These are phyloP conservation scores for Suillus ampliporus DNA, from an alignment of 768 basidiomycete species.

Conservation along the genomic window DNA sequence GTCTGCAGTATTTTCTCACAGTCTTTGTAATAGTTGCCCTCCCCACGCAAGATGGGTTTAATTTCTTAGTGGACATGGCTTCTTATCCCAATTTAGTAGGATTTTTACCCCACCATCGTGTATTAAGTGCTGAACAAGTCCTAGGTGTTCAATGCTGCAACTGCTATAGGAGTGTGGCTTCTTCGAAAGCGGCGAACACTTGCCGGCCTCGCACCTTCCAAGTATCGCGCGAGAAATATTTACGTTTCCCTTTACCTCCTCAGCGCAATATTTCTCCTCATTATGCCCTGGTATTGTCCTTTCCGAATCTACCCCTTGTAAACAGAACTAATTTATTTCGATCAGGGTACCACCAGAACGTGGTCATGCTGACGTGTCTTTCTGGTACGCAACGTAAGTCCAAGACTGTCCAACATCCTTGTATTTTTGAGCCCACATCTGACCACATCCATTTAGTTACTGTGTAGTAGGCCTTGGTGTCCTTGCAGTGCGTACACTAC, in stretches of 20 bases:
- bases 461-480: constrained; percentile 35
- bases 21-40: constrained; percentile 48
- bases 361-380: constrained; percentile 37
- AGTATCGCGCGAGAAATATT: constrained; percentile 26
- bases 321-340: constrained; percentile 10
- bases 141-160: constrained; percentile 29
- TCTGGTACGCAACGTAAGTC: constrained; percentile 34
- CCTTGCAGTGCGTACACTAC: constrained; percentile 29
- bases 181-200: constrained; percentile 31
- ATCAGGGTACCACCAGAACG: constrained; percentile 31
- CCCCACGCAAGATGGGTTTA: constrained; percentile 49
- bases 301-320: background rate
- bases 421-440: background rate
- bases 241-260: constrained; percentile 28
- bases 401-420: background rate
- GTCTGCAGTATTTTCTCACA: constrained; percentile 46
- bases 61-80: constrained; percentile 49
- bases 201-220: constrained; percentile 25
- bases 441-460: constrained; percentile 20
- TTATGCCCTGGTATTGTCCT: constrained; percentile 39
- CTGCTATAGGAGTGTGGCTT: constrained; percentile 38
- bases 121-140: constrained; percentile 4
- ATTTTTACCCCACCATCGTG: constrained; percentile 16
- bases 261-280: constrained; percentile 33
- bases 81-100: constrained; percentile 43